phyloP scores from a whole-genome alignment of 176 grass and related monocot genomes.

The Alloteropsis semialata region DNA sequence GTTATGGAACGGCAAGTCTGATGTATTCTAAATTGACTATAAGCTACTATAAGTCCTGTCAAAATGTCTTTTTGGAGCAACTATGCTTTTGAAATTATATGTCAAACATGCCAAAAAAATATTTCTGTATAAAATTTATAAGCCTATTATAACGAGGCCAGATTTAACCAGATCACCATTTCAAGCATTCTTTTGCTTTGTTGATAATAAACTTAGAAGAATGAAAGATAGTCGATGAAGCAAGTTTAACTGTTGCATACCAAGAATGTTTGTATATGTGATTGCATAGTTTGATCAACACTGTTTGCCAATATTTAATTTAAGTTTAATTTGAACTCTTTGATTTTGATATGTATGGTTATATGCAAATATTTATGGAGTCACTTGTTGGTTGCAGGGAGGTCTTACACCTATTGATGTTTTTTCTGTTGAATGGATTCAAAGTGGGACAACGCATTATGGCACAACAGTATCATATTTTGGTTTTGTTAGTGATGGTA shows the following conservation, averaged over 20 bases:
- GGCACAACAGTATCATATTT: slow-evolving; percentile 97
- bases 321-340: neutral
- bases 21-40: slow-evolving; percentile 1
- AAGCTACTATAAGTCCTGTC: neutral
- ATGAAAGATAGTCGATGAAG: neutral
- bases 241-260: slow-evolving; percentile 13
- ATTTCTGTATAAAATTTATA: neutral
- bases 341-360: slow-evolving; percentile 18
- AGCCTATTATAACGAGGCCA: neutral
- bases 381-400: slow-evolving; percentile 55
- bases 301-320: slow-evolving; percentile 9
- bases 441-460: slow-evolving; percentile 79
- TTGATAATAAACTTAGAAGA: neutral
- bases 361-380: neutral
- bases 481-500: slow-evolving; percentile 99
- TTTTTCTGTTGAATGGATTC: slow-evolving; percentile 94
- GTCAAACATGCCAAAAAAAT: neutral
- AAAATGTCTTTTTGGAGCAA: neutral
- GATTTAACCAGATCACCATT: neutral
- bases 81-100: neutral
- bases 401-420: slow-evolving; percentile 92
- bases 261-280: slow-evolving; percentile 3
- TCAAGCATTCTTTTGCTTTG: neutral
- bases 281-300: slow-evolving; percentile 23
- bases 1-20: neutral